Base-by-base conservation (phyloP, 768 basidiomycete species). In the Brasilioporus rufonigricans region DNA sequence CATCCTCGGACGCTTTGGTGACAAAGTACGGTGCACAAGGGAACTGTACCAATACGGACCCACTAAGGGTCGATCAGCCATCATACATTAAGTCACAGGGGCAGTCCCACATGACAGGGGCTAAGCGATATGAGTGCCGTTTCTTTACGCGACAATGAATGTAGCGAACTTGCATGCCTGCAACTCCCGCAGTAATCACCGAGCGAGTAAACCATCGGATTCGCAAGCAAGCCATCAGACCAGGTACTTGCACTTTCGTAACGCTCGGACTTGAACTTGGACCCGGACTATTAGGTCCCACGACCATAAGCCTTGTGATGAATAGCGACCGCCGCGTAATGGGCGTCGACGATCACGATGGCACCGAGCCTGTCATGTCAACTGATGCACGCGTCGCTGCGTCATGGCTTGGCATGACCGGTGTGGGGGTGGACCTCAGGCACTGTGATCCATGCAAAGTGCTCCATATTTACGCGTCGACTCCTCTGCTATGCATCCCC, bases 181-280 rank as follows among this genome's bases (percentile, higher is more conserved):
- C 14, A 41, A 39, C 44, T 38, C 18, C 35, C 51, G 51, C 44
- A 52, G 44, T 52, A 45, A 52, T 52, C 44, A 52, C 51, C 51
- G 51, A 35, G 35, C 11, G 31, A 7, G 32, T 41, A 40, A 18
- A 10, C 27, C 12, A 5, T 9, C 14, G 1, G 50, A 50, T 50
- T 43, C 50, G 18, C 40, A 24, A 5, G 45, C 19, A 27, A 26
- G 19, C 10, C 26, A 26, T 3, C 46, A 7, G 16, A 19, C 3
- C 12, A 38, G 18, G 36, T 16, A 38, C 13, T 16, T 24, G 23
- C 40, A 39, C n/a, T 21, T 39, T 19, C n/a, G 36, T 19, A 18
- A 23, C 40, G 40, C 5, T 41, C n/a, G n/a, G n/a, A n/a, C n/a
- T n/a, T n/a, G n/a, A n/a, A n/a, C n/a, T 41, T 14, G 21, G 23